These are phyloP conservation scores for Sporodiniella umbellata DNA, from an alignment of 371 early-diverging fungal genomes.

Conservation along the genomic window DNA sequence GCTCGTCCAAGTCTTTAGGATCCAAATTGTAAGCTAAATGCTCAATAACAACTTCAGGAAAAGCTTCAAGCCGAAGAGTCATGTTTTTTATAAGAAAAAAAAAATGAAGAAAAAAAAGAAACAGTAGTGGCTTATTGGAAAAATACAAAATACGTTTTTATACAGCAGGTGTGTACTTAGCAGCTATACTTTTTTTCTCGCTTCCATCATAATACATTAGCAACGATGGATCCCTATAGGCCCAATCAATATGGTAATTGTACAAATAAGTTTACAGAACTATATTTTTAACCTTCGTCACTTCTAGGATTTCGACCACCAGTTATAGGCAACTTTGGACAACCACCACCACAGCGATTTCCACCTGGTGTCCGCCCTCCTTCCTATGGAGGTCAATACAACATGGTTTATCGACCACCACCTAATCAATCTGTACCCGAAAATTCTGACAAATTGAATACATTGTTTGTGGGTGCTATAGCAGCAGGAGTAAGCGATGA, in stretches of 20 bases:
- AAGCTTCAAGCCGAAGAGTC: constrained; percentile 32
- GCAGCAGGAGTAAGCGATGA: constrained; percentile 67
- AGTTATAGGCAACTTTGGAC: constrained; percentile 4
- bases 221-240: constrained; percentile 27
- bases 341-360: constrained; percentile 1
- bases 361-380: constrained; percentile 7
- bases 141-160: not conserved
- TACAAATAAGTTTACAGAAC: not conserved
- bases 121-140: not conserved
- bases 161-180: constrained; percentile 5
- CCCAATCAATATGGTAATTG: constrained; percentile 20
- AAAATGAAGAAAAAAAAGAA: not conserved
- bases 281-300: not conserved
- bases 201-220: too few species aligned
- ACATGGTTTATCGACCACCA: not conserved
- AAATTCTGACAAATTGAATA: constrained; percentile 58
- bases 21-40: constrained; percentile 25
- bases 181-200: constrained; percentile 1
- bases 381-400: constrained; percentile 1
- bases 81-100: constrained; percentile 5
- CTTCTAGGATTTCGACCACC: constrained; percentile 11
- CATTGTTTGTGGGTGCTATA: constrained; percentile 77
- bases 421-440: not conserved
- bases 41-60: constrained; percentile 21
- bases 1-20: constrained; percentile 23